Conservation (phyloP, 2,329 filamentous ascomycete genomes). For the Fusarium albosuccineum region DNA sequence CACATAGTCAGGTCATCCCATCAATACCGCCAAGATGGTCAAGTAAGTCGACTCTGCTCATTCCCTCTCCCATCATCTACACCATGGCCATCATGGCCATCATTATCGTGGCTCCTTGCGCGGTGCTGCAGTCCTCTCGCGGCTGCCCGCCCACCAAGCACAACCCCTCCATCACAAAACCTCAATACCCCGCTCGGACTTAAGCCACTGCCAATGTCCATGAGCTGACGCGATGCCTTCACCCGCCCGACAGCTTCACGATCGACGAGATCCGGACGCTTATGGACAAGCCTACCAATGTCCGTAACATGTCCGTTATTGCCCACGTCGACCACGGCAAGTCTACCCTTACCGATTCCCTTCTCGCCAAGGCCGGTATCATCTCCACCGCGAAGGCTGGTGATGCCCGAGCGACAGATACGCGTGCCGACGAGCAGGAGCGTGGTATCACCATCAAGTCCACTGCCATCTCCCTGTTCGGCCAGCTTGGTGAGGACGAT, state of each 20-base stretch:
- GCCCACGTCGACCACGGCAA: slow-evolving; percentile 99
- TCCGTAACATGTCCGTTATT: slow-evolving; percentile 99
- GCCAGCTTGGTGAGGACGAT: slow-evolving; percentile 81
- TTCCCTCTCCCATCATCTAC: slow-evolving; percentile 6
- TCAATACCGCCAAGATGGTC: slow-evolving; percentile 97
- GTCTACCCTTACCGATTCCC: slow-evolving; percentile 99
- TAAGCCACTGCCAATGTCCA: slow-evolving; percentile 49
- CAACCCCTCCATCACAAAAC: slow-evolving; percentile 29
- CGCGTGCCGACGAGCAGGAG: slow-evolving; percentile 97
- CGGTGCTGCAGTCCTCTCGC: background rate
- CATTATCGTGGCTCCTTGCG: slow-evolving; percentile 5
- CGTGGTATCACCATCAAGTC: slow-evolving; percentile 99
- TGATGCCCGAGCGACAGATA: slow-evolving; percentile 96
- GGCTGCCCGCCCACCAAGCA: slow-evolving; percentile 6
- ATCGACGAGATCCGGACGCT: slow-evolving; percentile 88
- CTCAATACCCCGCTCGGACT: slow-evolving; percentile 57
- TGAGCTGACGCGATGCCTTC: slow-evolving; percentile 63
- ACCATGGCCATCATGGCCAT: slow-evolving; percentile 13
- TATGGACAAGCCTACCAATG: slow-evolving; percentile 84
- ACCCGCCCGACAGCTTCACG: slow-evolving; percentile 81
- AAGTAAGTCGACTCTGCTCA: slow-evolving; percentile 79
- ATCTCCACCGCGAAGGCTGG: slow-evolving; percentile 98
- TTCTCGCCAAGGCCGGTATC: slow-evolving; percentile 99
- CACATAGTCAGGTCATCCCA: slow-evolving; percentile 57
- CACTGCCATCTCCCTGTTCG: slow-evolving; percentile 98